Conservation (phyloP, 495 filamentous ascomycete genomes). For the Penicillium psychrofluorescens region DNA sequence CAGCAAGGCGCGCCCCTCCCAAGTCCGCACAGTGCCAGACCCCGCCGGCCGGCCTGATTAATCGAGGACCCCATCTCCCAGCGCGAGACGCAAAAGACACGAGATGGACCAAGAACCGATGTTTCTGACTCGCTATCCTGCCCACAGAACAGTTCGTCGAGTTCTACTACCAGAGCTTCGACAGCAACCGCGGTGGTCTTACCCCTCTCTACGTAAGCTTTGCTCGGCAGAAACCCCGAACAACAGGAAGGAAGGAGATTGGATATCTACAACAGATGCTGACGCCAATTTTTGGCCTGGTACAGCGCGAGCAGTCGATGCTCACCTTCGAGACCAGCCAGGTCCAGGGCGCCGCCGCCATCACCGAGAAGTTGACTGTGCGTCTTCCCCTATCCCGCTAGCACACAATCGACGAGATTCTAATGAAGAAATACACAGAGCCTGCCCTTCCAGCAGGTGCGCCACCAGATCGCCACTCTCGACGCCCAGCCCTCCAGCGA, state of each 20-base stretch:
- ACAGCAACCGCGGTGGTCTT: constrained; percentile 54
- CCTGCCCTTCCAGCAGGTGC: constrained; percentile 74
- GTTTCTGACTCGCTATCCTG: constrained; percentile 8
- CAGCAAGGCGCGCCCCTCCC: constrained; percentile 1
- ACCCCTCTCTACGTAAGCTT: constrained; percentile 66
- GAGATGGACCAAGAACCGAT: neutral
- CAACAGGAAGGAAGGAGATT: neutral
- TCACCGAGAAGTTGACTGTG: constrained; percentile 75
- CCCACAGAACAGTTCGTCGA: constrained; percentile 68
- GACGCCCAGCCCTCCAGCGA: constrained; percentile 68
- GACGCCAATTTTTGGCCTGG: neutral
- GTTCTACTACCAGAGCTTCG: constrained; percentile 88
- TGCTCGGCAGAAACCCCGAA: too few relatives aligned
- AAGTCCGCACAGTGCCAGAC: too few relatives aligned
- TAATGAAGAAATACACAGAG: constrained; percentile 31
- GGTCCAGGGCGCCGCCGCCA: constrained; percentile 48
- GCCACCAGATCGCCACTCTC: constrained; percentile 58
- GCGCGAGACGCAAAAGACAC: too few relatives aligned
- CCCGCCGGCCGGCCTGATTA: too few relatives aligned
- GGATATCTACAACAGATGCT: constrained; percentile 1
- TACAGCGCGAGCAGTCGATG: constrained; percentile 77
- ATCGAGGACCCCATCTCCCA: too few relatives aligned
- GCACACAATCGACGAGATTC: too few relatives aligned
- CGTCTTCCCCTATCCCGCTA: constrained; percentile 9
- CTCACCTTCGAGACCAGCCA: constrained; percentile 78